Conservation (phyloP, 768 basidiomycete species). For the Kwoniella shandongensis region DNA sequence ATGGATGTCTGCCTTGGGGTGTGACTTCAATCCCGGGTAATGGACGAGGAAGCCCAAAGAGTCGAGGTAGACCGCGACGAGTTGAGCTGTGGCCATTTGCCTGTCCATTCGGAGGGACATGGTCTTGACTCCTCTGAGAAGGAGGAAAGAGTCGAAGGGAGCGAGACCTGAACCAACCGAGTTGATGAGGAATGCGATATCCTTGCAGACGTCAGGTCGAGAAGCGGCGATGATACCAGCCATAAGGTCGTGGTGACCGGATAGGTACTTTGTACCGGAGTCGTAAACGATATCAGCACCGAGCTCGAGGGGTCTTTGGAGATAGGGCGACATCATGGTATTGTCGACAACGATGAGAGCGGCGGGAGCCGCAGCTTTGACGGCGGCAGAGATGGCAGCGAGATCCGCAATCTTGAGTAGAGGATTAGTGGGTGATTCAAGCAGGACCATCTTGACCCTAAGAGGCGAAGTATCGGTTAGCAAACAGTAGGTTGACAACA, state of each 20-base stretch:
- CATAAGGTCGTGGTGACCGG: slow-evolving; percentile 99
- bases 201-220: slow-evolving; percentile 83
- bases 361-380: slow-evolving; percentile 60
- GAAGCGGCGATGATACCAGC: slow-evolving; percentile 92
- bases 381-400: slow-evolving; percentile 73
- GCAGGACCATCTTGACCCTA: slow-evolving; percentile 74
- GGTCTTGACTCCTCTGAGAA: slow-evolving; percentile 93
- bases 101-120: slow-evolving; percentile 94
- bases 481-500: slow-evolving; percentile 16
- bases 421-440: slow-evolving; percentile 97
- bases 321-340: slow-evolving; percentile 99
- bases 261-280: slow-evolving; percentile 95
- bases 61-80: slow-evolving; percentile 82
- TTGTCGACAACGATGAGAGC: slow-evolving; percentile 65
- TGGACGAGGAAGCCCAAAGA: slow-evolving; percentile 83
- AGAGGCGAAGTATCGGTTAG: too few relatives aligned
- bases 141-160: slow-evolving; percentile 93
- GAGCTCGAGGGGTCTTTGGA: slow-evolving; percentile 90
- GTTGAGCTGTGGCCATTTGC: slow-evolving; percentile 76
- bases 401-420: slow-evolving; percentile 92
- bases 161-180: slow-evolving; percentile 89
- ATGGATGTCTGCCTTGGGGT: slow-evolving; percentile 85
- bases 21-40: slow-evolving; percentile 82
- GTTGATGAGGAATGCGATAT: slow-evolving; percentile 89
- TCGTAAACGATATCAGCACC: slow-evolving; percentile 98